Conservation (phyloP, 1,139 yeast species). For the Saccharomycopsis hybrid region DNA sequence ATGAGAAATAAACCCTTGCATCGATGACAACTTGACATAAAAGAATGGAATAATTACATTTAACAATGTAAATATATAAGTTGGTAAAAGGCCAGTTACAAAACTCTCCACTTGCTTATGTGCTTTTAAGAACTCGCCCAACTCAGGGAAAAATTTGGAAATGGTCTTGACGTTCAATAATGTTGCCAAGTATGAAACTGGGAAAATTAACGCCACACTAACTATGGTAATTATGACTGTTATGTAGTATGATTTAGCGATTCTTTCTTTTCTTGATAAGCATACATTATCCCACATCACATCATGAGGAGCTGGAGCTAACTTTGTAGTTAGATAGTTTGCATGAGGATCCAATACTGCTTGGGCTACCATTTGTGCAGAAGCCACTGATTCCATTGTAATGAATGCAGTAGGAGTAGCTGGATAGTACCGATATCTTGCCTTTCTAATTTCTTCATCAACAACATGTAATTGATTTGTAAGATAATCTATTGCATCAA, state of each 20-base stretch:
- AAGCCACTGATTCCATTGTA: slow-evolving; percentile 79
- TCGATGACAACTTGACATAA: slow-evolving; percentile 58
- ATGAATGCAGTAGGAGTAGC: slow-evolving; percentile 56
- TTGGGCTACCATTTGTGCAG: slow-evolving; percentile 88
- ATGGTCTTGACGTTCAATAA: slow-evolving; percentile 65
- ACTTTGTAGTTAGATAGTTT: slow-evolving; percentile 58
- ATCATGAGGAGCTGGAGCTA: slow-evolving; percentile 89
- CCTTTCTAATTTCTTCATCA: slow-evolving; percentile 54
- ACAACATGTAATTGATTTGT: slow-evolving; percentile 51
- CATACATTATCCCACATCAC: slow-evolving; percentile 74
- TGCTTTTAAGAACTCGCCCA: slow-evolving; percentile 55
- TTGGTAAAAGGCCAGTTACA: slow-evolving; percentile 74
- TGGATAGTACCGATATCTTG: slow-evolving; percentile 57
- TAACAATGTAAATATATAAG: slow-evolving; percentile 67
- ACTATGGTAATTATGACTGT: slow-evolving; percentile 58
- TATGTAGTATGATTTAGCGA: slow-evolving; percentile 53
- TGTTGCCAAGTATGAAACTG: slow-evolving; percentile 68
- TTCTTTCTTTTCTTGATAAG: slow-evolving; percentile 49
- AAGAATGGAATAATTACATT: slow-evolving; percentile 71
- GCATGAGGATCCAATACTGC: slow-evolving; percentile 79
- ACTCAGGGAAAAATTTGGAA: slow-evolving; percentile 62
- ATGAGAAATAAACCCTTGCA: slow-evolving; percentile 72
- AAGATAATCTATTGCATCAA: slow-evolving; percentile 60
- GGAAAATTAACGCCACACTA: slow-evolving; percentile 63
- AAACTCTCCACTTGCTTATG: slow-evolving; percentile 55